Base-by-base conservation (phyloP, 495 filamentous ascomycete species). In the Podospora bellae-mahoneyi region DNA sequence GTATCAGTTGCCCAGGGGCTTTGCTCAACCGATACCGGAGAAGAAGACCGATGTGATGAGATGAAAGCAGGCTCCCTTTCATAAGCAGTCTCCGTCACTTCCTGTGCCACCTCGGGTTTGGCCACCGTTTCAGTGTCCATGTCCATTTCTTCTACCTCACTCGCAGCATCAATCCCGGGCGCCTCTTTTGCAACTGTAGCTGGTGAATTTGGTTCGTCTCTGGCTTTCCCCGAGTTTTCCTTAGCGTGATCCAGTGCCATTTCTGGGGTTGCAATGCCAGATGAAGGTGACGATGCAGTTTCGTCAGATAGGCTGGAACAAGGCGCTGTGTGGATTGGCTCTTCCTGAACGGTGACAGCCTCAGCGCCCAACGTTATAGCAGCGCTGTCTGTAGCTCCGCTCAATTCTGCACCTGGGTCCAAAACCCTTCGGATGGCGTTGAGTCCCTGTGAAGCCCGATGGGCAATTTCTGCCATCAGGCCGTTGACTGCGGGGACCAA, bases 1-100 rank as follows among this genome's bases (percentile, higher is more conserved):
- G 28, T 7, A 20, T 73, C 72, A n/a, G 53, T 66, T 48, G 60
- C 67, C 75, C 75, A 72, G 10, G 71, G 73, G 39, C 71, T 75
- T 48, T 75, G 73, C 1, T 18, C n/a, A 5, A 19, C 54, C 3
- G 60, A 53, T 26, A 48, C 53, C 5, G 64, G 54, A 16, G 26
- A 9, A 4, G 27, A 9, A 7, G 65, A 53, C 19, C 13, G 5
- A 7, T 32, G 39, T 59, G 62, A 32, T 20, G 57, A 20, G 18
- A 53, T 53, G 39, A 58, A 16, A 19, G 53, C 5, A 13, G 13
- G 19, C 18, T 63, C 13, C 6, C 39, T 48, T 48, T 48, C 5
- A 48, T 10, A 2, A 48, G 15, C 15, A 6, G 39, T 48, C 39
- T 48, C 39, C 9, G 39, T 48, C 39, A 48, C 39, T 16, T 48